phyloP scores from a whole-genome alignment of 2,329 filamentous ascomycete species.

The Microthyrium microscopicum region DNA sequence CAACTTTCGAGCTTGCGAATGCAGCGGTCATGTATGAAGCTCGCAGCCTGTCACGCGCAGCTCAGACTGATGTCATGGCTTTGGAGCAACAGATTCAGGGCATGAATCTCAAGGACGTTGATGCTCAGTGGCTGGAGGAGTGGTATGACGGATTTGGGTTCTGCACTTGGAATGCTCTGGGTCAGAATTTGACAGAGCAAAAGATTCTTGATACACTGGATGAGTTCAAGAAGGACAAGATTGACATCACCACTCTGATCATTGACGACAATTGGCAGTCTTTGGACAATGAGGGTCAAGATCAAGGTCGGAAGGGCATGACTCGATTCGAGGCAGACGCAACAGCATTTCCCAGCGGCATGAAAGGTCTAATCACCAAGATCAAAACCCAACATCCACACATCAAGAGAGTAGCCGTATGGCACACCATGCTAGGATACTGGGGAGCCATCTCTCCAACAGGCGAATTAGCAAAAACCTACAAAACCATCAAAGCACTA shows the following conservation, averaged over 20 bases:
- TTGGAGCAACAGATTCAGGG: constrained; percentile 32
- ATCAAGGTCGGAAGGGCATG: constrained; percentile 31
- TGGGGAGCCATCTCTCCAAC: constrained; percentile 75
- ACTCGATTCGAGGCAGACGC: constrained; percentile 73
- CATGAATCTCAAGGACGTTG: constrained; percentile 31
- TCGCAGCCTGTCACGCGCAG: too few species aligned
- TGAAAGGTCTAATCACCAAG: constrained; percentile 51
- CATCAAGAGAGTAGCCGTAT: constrained; percentile 75
- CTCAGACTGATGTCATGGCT: too few species aligned
- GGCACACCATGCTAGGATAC: constrained; percentile 79
- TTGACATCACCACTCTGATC: constrained; percentile 70
- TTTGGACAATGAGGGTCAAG: constrained; percentile 36
- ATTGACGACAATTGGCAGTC: constrained; percentile 97
- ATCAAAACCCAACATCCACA: constrained; percentile 55
- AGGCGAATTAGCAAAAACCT: constrained; percentile 57
- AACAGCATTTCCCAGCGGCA: constrained; percentile 59
- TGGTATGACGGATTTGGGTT: constrained; percentile 92
- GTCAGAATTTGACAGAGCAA: constrained; percentile 63
- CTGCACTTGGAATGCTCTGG: constrained; percentile 92
- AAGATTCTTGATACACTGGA: constrained; percentile 65
- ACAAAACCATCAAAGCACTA: constrained; percentile 51
- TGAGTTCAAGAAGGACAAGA: constrained; percentile 49
- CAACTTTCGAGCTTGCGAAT: constrained; percentile 57
- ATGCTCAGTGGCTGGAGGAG: constrained; percentile 56
- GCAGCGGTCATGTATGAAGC: constrained; percentile 78